These are phyloP conservation scores for Anthracocystis walkeri DNA, from an alignment of 1,284 basidiomycete species.

Conservation along the genomic window DNA sequence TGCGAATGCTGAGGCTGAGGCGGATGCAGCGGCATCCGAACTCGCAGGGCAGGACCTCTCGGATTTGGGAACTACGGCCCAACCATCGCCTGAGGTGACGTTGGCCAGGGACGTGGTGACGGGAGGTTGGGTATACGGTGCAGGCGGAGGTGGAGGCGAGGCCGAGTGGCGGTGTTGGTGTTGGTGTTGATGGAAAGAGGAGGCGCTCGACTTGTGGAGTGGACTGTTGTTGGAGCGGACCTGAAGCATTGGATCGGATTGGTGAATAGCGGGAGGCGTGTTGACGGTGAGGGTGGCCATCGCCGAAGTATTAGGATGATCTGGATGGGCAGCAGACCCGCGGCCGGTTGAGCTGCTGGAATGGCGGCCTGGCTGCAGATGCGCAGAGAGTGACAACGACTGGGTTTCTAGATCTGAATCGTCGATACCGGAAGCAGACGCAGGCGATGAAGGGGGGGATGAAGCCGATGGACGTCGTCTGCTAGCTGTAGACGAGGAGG, in stretches of 20 bases:
- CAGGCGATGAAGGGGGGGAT: constrained; percentile 32
- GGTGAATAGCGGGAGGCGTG: constrained; percentile 33
- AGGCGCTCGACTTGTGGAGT: constrained; percentile 19
- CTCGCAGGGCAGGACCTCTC: background rate
- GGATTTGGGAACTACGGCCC: constrained; percentile 38
- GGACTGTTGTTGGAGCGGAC: constrained; percentile 29
- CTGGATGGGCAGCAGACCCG: constrained; percentile 7
- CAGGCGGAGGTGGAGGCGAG: constrained; percentile 28
- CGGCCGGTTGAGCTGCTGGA: background rate
- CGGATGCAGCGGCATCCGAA: background rate
- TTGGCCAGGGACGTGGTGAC: constrained; percentile 27
- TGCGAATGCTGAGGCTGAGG: background rate
- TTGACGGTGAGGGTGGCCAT: constrained; percentile 47
- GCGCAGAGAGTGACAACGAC: constrained; percentile 13
- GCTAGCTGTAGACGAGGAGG: constrained; percentile 2
- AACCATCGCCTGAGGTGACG: constrained; percentile 44
- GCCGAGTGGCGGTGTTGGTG: constrained; percentile 8
- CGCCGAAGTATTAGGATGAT: constrained; percentile 40
- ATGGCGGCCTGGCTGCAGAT: constrained; percentile 10
- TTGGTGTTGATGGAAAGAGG: constrained; percentile 16
- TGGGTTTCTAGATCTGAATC: constrained; percentile 21
- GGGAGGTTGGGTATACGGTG: constrained; percentile 37
- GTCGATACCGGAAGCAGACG: constrained; percentile 15
- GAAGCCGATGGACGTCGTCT: constrained; percentile 17
- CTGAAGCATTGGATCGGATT: constrained; percentile 43